These are phyloP conservation scores for Kluyveromyces lactis DNA, from an alignment of 805 yeast genomes.

Conservation along the genomic window DNA sequence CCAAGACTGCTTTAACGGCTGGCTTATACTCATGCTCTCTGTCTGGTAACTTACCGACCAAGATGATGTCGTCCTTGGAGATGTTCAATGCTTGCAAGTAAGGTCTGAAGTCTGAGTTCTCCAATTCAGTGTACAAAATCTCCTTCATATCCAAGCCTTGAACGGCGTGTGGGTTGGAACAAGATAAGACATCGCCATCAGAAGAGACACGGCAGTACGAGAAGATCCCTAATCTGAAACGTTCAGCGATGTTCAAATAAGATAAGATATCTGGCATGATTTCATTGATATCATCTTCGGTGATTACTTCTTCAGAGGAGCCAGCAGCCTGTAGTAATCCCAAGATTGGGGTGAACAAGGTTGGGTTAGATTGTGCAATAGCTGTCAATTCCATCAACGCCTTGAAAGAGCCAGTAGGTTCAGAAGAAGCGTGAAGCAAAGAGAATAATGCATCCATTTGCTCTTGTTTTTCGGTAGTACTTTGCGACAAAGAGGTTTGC, in stretches of 20 bases:
- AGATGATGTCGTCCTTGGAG: conserved; percentile 19
- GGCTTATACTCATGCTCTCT: conserved; percentile 28
- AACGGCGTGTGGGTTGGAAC: conserved; percentile 25
- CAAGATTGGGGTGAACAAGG: conserved; percentile 17
- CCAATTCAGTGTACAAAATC: conserved; percentile 24
- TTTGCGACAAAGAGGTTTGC: conserved; percentile 5
- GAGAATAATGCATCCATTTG: conserved; percentile 11
- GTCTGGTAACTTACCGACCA: conserved; percentile 24
- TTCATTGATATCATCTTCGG: conserved; percentile 16
- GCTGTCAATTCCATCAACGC: conserved; percentile 19
- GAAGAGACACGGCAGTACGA: conserved; percentile 22
- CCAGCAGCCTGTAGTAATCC: conserved; percentile 14
- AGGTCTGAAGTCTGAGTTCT: conserved; percentile 24
- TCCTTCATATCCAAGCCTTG: conserved; percentile 27
- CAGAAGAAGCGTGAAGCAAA: conserved; percentile 16
- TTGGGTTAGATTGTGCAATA: conserved; percentile 17
- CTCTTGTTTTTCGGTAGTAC: neutral
- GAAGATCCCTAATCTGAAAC: conserved; percentile 25
- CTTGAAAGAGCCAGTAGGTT: conserved; percentile 18
- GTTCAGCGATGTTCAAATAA: conserved; percentile 20
- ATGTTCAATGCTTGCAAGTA: conserved; percentile 24
- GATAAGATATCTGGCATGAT: conserved; percentile 20
- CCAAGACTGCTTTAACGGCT: conserved; percentile 24
- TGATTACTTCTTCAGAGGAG: conserved; percentile 7
- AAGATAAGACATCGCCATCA: conserved; percentile 15